Evolutionary conservation across 2,329 filamentous ascomycete genomes (phyloP).

Genomic region (Aspergillus clavatus): DNA sequence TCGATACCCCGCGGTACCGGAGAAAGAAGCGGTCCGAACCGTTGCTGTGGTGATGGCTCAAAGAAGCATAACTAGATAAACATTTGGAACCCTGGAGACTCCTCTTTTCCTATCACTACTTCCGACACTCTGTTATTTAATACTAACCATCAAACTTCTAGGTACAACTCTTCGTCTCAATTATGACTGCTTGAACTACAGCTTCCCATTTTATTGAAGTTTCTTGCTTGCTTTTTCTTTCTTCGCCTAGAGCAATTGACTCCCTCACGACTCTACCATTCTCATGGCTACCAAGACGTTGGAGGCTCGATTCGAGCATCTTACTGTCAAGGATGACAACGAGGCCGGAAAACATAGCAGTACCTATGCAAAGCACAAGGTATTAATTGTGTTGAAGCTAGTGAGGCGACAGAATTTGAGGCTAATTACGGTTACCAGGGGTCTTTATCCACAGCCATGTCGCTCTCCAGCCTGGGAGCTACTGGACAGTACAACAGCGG

Average conservation of each 20-base stretch:
- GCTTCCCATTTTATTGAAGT: too few species aligned
- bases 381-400: conserved; percentile 35
- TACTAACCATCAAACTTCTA: background rate
- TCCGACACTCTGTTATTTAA: conserved; percentile 4
- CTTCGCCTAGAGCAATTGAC: conserved; percentile 2
- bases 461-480: conserved; percentile 45
- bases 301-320: conserved; percentile 82
- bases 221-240: conserved; percentile 6
- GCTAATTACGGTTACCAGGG: conserved; percentile 33
- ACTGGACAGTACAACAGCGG: conserved; percentile 41
- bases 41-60: conserved; percentile 25
- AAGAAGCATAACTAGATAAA: conserved; percentile 12
- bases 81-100: conserved; percentile 8
- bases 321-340: conserved; percentile 87
- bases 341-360: conserved; percentile 54
- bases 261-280: conserved; percentile 6
- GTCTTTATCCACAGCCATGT: conserved; percentile 44
- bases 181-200: conserved; percentile 11
- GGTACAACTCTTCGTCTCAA: background rate
- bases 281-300: conserved; percentile 71
- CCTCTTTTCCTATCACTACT: conserved; percentile 5
- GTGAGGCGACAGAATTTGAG: conserved; percentile 1
- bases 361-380: conserved; percentile 70
- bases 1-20: conserved; percentile 27
- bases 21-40: conserved; percentile 29